Percentiles rank a stretch among this genome's conserved stretches.
These are phyloP conservation scores for Nigrospora oryzae DNA, from an alignment of 2,329 filamentous ascomycete species.

Conservation along the genomic window DNA sequence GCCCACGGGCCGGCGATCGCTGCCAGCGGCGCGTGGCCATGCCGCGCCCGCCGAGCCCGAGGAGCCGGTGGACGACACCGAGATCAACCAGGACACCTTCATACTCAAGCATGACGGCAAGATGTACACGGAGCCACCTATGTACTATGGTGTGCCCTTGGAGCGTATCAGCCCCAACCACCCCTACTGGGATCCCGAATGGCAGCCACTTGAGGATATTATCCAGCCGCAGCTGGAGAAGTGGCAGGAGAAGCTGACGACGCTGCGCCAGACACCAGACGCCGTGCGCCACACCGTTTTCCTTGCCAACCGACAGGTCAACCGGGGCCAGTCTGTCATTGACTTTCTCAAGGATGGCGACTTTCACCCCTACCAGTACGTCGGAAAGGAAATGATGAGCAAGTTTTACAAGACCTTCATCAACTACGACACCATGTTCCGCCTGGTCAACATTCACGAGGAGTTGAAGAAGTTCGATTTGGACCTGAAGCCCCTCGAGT, in stretches of 20 bases:
- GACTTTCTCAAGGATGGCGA: conserved; percentile 41
- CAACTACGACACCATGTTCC: conserved; percentile 49
- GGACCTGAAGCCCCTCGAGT: conserved; percentile 43
- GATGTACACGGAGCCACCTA: conserved; percentile 40
- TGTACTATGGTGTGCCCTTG: conserved; percentile 44
- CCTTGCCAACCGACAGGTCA: conserved; percentile 46
- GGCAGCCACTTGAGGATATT: conserved; percentile 34
- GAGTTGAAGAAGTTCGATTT: conserved; percentile 46
- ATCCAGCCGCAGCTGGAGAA: conserved; percentile 34
- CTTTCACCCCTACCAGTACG: conserved; percentile 48
- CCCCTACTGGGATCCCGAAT: conserved; percentile 47
- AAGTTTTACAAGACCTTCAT: conserved; percentile 26
- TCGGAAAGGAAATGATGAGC: conserved; percentile 42
- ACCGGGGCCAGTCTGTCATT: conserved; percentile 43
- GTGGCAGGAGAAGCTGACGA: conserved; percentile 38
- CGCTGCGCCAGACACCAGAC: conserved; percentile 12
- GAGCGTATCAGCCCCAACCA: conserved; percentile 40
- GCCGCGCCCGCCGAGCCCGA: conserved; percentile 12
- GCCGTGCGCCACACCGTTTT: conserved; percentile 34
- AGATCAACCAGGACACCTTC: conserved; percentile 38
- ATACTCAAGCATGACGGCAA: conserved; percentile 38
- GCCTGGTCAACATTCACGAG: conserved; percentile 43
- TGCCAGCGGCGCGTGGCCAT: conserved; percentile 17
- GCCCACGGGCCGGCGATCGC: conserved; percentile 18
- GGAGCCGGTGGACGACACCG: conserved; percentile 9